phyloP scores from a whole-genome alignment of 805 yeast species.

The Wickerhamiella allomyrinae region DNA sequence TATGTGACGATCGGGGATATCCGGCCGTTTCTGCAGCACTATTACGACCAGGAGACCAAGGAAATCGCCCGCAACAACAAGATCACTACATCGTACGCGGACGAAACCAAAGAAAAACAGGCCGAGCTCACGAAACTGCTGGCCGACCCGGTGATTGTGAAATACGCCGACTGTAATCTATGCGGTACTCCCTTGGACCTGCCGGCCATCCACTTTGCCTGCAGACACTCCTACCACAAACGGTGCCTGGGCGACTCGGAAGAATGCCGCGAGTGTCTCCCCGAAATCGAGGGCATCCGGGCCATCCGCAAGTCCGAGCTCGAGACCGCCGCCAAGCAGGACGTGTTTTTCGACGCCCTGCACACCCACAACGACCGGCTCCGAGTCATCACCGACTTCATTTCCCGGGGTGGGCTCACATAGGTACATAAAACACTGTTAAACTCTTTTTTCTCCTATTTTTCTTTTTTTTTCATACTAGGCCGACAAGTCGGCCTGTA shows the following conservation, averaged over 20 bases:
- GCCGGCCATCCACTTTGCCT: constrained; percentile 73
- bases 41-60: constrained; percentile 41
- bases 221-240: constrained; percentile 78
- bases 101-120: constrained; percentile 46
- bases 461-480: too few species aligned
- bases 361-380: constrained; percentile 43
- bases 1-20: constrained; percentile 60
- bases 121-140: constrained; percentile 38
- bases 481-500: too few species aligned
- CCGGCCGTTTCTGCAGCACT: constrained; percentile 49
- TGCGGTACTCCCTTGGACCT: constrained; percentile 55
- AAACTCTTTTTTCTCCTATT: too few species aligned
- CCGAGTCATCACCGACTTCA: constrained; percentile 61
- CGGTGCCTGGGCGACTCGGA: constrained; percentile 39
- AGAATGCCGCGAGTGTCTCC: constrained; percentile 63
- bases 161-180: constrained; percentile 47
- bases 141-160: constrained; percentile 38
- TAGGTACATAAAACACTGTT: too few species aligned
- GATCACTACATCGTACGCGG: constrained; percentile 50
- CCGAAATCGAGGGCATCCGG: constrained; percentile 53
- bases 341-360: constrained; percentile 46
- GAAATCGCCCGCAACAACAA: constrained; percentile 58
- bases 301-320: constrained; percentile 46
- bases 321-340: constrained; percentile 46
- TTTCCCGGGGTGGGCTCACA: constrained; percentile 73